These are phyloP conservation scores for Alectoria sarmentosa DNA, from an alignment of 495 filamentous ascomycete genomes.

Conservation along the genomic window DNA sequence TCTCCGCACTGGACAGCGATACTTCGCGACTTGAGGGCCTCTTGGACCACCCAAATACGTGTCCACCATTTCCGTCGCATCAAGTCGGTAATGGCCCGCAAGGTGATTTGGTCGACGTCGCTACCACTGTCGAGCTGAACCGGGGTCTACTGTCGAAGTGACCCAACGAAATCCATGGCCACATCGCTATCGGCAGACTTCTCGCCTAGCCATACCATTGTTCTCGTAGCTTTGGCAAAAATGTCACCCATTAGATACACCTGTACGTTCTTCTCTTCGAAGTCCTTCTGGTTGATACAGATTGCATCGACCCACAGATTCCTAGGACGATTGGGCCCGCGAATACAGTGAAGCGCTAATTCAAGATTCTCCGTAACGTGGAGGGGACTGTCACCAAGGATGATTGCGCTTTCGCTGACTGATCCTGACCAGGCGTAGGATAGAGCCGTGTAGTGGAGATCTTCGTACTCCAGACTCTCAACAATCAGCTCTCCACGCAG, in stretches of 20 bases:
- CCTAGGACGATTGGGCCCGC: neutral
- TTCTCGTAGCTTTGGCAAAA: constrained; percentile 14
- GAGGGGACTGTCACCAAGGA: neutral
- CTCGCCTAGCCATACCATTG: constrained; percentile 20
- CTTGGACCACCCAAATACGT: constrained; percentile 13
- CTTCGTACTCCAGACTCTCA: neutral
- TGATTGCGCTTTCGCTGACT: neutral
- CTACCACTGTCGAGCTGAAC: too few species aligned
- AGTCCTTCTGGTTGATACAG: constrained; percentile 2
- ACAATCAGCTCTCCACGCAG: neutral
- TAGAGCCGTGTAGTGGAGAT: constrained; percentile 1
- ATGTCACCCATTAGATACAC: constrained; percentile 18
- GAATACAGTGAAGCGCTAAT: neutral
- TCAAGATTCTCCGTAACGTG: neutral
- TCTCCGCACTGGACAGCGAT: neutral
- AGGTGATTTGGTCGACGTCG: neutral
- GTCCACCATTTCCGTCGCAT: constrained; percentile 10
- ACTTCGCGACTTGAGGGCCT: neutral
- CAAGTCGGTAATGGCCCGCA: neutral
- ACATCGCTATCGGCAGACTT: constrained; percentile 11
- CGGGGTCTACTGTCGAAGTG: neutral
- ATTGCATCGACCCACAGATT: neutral
- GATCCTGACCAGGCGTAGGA: constrained; percentile 2
- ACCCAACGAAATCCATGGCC: constrained; percentile 8
- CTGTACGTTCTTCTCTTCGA: constrained; percentile 12